These are phyloP conservation scores for Metschnikowia bowlesiae DNA, from an alignment of 805 yeast genomes.

Conservation along the genomic window DNA sequence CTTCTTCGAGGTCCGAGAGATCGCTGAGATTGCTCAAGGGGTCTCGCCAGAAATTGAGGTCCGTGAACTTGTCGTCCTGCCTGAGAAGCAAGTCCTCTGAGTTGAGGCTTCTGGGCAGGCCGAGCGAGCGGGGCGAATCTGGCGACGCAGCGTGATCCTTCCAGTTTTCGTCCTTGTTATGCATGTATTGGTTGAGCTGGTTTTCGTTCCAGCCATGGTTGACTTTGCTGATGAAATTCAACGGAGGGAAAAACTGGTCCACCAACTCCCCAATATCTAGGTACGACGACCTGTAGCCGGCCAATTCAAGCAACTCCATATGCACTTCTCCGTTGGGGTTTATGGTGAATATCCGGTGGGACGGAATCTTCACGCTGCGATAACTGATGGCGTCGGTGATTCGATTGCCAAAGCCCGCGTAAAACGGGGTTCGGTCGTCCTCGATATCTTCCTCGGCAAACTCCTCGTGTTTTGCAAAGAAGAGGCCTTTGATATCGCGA, in stretches of 20 bases:
- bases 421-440: conserved; percentile 72
- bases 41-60: conserved; percentile 89
- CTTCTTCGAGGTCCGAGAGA: conserved; percentile 48
- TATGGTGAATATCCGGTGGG: conserved; percentile 91
- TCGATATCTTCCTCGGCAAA: conserved; percentile 17
- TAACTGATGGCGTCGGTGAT: conserved; percentile 96
- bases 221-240: conserved; percentile 28
- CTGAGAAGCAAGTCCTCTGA: conserved; percentile 26
- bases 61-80: conserved; percentile 65
- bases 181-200: conserved; percentile 33
- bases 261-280: conserved; percentile 88
- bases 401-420: conserved; percentile 96
- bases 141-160: conserved; percentile 12
- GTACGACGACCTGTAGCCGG: conserved; percentile 87
- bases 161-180: conserved; percentile 13
- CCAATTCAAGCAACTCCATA: conserved; percentile 90
- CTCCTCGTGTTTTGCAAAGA: conserved; percentile 28
- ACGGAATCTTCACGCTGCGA: conserved; percentile 88
- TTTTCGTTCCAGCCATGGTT: conserved; percentile 32
- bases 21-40: conserved; percentile 65
- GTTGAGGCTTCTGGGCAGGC: conserved; percentile 20
- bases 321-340: conserved; percentile 96
- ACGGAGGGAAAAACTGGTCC: conserved; percentile 95
- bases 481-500: conserved; percentile 75
- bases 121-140: conserved; percentile 19